These are phyloP conservation scores for Paraurostyla sp. DNA, from an alignment of 73 alveolate genomes.

Conservation along the genomic window DNA sequence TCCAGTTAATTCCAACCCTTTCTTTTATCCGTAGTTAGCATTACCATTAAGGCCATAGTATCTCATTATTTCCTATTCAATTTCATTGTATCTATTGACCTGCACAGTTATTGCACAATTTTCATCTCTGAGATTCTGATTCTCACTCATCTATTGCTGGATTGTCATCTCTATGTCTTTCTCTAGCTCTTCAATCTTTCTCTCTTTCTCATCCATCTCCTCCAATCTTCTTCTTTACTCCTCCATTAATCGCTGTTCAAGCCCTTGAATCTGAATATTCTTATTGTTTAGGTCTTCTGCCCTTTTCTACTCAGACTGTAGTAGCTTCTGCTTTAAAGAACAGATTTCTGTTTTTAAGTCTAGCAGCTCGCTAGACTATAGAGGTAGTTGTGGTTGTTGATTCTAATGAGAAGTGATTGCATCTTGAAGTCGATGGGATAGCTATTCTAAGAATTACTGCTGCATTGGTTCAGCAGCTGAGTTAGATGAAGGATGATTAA, in stretches of 20 bases:
- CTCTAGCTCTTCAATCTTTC: slow-evolving; percentile 48
- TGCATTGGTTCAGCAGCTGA: background rate
- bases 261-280: background rate
- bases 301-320: slow-evolving; percentile 8
- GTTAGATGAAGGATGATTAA: background rate
- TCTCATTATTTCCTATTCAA: slow-evolving; percentile 16
- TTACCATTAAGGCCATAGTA: background rate
- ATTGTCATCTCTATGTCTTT: slow-evolving; percentile 42
- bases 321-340: slow-evolving; percentile 14
- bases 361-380: background rate
- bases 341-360: slow-evolving; percentile 43
- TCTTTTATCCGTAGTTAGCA: background rate
- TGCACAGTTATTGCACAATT: background rate
- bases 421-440: no score
- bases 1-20: background rate
- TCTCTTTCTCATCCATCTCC: slow-evolving; percentile 58
- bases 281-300: slow-evolving; percentile 5
- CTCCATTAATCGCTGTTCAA: background rate
- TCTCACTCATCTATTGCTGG: slow-evolving; percentile 12
- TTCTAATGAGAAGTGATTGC: background rate
- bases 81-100: background rate
- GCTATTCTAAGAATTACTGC: background rate
- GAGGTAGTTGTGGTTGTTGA: background rate
- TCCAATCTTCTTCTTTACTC: slow-evolving; percentile 50
- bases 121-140: slow-evolving; percentile 13